Conservation (phyloP, 2,329 filamentous ascomycete species). For the Pyricularia sp. region DNA sequence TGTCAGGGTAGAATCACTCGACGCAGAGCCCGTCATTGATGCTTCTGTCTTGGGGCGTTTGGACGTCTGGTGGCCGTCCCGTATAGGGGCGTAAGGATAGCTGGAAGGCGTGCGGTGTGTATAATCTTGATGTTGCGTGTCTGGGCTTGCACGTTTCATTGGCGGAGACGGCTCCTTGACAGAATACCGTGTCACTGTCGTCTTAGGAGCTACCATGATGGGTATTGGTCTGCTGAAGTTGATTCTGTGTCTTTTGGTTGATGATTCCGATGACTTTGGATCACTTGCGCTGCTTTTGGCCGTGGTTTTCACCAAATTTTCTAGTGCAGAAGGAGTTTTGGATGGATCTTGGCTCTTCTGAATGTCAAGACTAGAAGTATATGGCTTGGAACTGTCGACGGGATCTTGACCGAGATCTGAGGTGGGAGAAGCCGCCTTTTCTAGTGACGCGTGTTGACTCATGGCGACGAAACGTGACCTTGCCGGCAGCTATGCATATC, state of each 20-base stretch:
- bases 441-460: neutral
- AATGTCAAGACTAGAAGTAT: neutral
- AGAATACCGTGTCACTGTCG: neutral
- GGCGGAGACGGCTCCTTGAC: neutral
- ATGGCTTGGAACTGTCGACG: neutral
- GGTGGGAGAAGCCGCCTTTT: neutral
- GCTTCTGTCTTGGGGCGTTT: neutral
- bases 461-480: neutral
- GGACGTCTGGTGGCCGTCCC: neutral
- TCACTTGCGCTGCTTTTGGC: neutral
- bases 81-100: neutral
- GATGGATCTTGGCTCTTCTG: neutral
- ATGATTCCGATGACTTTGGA: neutral
- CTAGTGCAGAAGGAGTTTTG: neutral
- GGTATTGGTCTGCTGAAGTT: neutral
- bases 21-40: neutral
- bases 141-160: neutral
- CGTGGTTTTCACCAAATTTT: neutral
- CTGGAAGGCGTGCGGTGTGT: neutral
- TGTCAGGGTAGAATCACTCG: neutral
- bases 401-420: neutral
- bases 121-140: neutral
- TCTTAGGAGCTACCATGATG: neutral
- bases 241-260: neutral
- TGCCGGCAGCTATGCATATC: neutral